Evolutionary conservation across 768 basidiomycete species (phyloP).

Genomic region (Termitomyces sp.): DNA sequence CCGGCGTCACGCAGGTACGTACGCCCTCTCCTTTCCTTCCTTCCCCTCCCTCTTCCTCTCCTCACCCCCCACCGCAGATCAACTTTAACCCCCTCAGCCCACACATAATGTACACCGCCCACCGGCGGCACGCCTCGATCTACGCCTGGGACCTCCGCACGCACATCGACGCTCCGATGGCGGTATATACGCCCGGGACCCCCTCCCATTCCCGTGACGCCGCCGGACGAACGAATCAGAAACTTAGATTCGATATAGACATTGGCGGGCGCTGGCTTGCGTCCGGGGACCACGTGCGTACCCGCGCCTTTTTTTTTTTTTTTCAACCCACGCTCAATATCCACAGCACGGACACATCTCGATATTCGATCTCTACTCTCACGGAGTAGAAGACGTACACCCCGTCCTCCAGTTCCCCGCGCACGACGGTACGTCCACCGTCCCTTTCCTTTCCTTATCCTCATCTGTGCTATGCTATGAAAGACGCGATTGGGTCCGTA

Average conservation of each 20-base stretch:
- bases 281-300: slow-evolving; percentile 64
- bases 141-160: slow-evolving; percentile 80
- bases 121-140: slow-evolving; percentile 59
- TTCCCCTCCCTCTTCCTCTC: background rate
- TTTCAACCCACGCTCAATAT: no score
- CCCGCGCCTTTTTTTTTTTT: background rate
- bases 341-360: slow-evolving; percentile 62
- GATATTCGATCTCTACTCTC: slow-evolving; percentile 48
- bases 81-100: slow-evolving; percentile 74
- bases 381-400: slow-evolving; percentile 10
- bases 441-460: background rate
- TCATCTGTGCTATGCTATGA: background rate
- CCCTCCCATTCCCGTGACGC: no score
- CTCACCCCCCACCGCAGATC: slow-evolving; percentile 37
- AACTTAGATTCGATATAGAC: slow-evolving; percentile 76
- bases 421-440: slow-evolving; percentile 46
- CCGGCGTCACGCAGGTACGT: slow-evolving; percentile 54
- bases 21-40: background rate
- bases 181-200: slow-evolving; percentile 25
- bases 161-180: slow-evolving; percentile 40
- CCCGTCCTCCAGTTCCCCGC: slow-evolving; percentile 43
- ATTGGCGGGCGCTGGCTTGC: slow-evolving; percentile 57
- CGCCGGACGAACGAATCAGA: slow-evolving; percentile 61
- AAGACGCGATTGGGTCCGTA: slow-evolving; percentile 74
- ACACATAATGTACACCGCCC: slow-evolving; percentile 74